Base-by-base conservation (phyloP, 2,329 filamentous ascomycete genomes). In the Cladosporium sp. region DNA sequence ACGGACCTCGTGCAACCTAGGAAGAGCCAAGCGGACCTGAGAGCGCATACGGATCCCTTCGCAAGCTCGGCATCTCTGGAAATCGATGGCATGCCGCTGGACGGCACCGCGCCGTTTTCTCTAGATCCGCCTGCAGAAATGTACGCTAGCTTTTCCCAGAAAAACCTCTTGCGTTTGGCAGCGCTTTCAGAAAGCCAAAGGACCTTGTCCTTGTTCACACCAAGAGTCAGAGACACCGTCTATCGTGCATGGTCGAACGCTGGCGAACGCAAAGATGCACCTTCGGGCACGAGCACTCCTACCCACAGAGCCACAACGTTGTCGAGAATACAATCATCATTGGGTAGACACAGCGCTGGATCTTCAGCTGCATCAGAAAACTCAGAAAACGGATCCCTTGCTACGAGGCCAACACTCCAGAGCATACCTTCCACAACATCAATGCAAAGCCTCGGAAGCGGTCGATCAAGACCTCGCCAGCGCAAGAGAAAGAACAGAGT, bases 131-230 rank as follows among this genome's bases (percentile, higher is more conserved):
- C 85, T 3, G 78, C 85, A 6, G 91, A 95, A 64, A 82, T 86
- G 16, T 89, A 95, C 66, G 90, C 89, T 0, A 78, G 95, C 5
- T 97, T 98, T 67, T 97, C 92, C 0, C 89, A 95, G 64, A 95
- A 95, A 77, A 97, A 95, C 61, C 74, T 97, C 32, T 71, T 95
- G 19, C 85, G 88, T 43, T 75, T 98, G 11, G 88, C 86, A 19
- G 82, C 88, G 0, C 74, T 98, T 51, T 90, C 83, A 3, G 86
- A 95, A 62, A 95, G 90, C 2, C 90, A 97, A 61, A 83, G 88
- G 41, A 97, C 93, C 0, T 72, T 97, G 29, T 95, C 91, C 4
- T 75, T 97, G 0, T 95, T 95, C 65, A 96, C 92, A 1, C 90
- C 92, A 0, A 83, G 85, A n/a, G 92, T 97, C 52, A 77, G 82